Conservation (phyloP, 2,329 filamentous ascomycete genomes). For the Zalaria sp. region DNA sequence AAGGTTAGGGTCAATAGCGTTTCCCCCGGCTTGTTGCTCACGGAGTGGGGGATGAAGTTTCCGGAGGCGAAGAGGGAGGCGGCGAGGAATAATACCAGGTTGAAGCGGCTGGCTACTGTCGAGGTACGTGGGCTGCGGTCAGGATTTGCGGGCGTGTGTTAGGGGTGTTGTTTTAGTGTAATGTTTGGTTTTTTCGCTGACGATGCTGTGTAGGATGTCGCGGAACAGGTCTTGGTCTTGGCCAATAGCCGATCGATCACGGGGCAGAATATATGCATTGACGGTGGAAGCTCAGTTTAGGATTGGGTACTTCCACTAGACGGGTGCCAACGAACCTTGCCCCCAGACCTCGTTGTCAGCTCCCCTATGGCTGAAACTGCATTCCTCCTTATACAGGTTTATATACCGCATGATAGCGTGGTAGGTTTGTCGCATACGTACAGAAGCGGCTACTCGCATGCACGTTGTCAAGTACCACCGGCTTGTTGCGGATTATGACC, state of each 20-base stretch:
- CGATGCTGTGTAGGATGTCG: constrained; percentile 32
- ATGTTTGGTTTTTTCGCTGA: no score
- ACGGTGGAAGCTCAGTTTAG: constrained; percentile 24
- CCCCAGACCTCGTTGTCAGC: no score
- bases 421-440: no score
- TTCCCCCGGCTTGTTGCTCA: constrained; percentile 35
- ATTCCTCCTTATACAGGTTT: no score
- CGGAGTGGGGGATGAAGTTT: constrained; percentile 35
- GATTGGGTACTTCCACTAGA: no score
- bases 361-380: no score
- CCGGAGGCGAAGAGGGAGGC: constrained; percentile 27
- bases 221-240: constrained; percentile 38
- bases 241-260: constrained; percentile 36
- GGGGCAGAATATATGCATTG: constrained; percentile 38
- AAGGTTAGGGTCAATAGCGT: constrained; percentile 46
- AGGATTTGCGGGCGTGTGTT: neutral
- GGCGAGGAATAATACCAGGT: constrained; percentile 12
- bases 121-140: constrained; percentile 22
- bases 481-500: no score
- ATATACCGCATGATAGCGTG: no score
- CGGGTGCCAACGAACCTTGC: no score
- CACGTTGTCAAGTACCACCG: no score
- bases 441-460: no score
- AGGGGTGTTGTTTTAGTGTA: no score
- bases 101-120: constrained; percentile 15